Base-by-base conservation (phyloP, 768 basidiomycete genomes). In the Sarcodon sp. region DNA sequence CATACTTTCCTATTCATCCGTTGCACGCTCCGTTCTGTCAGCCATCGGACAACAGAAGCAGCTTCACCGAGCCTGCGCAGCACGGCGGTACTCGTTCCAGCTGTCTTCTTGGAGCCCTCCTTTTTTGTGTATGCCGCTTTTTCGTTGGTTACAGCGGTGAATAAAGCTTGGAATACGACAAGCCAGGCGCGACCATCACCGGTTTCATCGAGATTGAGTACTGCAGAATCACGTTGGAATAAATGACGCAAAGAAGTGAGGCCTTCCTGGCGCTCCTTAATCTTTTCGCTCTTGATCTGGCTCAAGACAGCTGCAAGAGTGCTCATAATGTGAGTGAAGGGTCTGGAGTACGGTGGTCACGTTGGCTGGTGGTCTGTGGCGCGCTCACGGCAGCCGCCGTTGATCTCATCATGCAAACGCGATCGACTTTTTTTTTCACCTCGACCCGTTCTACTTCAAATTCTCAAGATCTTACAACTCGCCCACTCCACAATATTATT, bases 251-350 rank as follows among this genome's bases (percentile, higher is more conserved):
- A 66, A 13, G 68, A 55, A 7, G 66, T 49, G 12, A 87, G 59
- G 12, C 77, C 87, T 45, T 84, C 76, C 49, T 79, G 73, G 13
- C 89, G 70, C 33, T 86, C 82, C 55, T 76, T 84, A 56, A 82
- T 67, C 53, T 80, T 87, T 45, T 75, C 70, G 60, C 76, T 78
- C 51, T 67, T 66, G 49, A 86, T 69, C 48, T 69, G 70, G 7
- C 69, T 62, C n/a, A 77, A 57, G 7, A 78, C 68, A 48, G 64
- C 61, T 48, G 68, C 69, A 45, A 83, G 56, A 51, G 69, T 75
- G 47, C 57, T 58, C 64, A 69, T 71, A 39, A 37, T 36, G 16
- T 38, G 48, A 27, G 39, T 9, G 13, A 27, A 41, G 27, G 18
- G 5, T 2, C 5, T 5, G 18, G 18, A 41, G 39, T 41, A 27